Conservation (phyloP, 176 grass and related monocot genomes). For the sorghum (Sorghum bicolor) region DNA sequence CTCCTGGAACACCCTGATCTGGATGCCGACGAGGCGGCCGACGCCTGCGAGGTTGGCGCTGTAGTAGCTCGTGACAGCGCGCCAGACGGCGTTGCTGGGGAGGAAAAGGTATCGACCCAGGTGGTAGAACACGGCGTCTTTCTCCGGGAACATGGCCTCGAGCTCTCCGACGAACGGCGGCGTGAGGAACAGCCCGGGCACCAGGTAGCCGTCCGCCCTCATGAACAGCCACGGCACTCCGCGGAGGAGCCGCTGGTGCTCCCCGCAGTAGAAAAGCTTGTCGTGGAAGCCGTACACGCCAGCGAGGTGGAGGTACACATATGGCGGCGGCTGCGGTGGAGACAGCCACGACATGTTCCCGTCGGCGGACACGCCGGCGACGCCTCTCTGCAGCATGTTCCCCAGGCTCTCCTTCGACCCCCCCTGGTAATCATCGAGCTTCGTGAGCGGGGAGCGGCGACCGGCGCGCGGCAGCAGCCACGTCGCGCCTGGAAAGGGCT, state of each 20-base stretch:
- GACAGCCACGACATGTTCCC: background rate
- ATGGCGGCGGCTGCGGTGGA: background rate
- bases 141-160: constrained; percentile 47
- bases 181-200: constrained; percentile 58
- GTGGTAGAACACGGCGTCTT: constrained; percentile 48
- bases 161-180: constrained; percentile 37
- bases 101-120: constrained; percentile 67
- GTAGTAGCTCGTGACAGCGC: constrained; percentile 37
- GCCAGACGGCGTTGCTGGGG: constrained; percentile 59
- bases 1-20: constrained; percentile 24
- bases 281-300: constrained; percentile 37
- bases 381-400: constrained; percentile 46
- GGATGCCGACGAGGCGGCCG: constrained; percentile 37
- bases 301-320: constrained; percentile 66
- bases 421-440: background rate
- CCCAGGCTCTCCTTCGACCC: constrained; percentile 45
- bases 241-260: constrained; percentile 43
- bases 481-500: constrained; percentile 60
- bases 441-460: constrained; percentile 10
- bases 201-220: constrained; percentile 52
- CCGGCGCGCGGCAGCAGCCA: constrained; percentile 58
- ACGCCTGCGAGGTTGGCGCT: constrained; percentile 19
- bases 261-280: constrained; percentile 76
- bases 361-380: background rate
- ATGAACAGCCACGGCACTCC: constrained; percentile 49